Percentiles rank a stretch among this genome's conserved stretches.
phyloP scores from a whole-genome alignment of 345 rosid species.

The Psidium friedrichsthalianum region DNA sequence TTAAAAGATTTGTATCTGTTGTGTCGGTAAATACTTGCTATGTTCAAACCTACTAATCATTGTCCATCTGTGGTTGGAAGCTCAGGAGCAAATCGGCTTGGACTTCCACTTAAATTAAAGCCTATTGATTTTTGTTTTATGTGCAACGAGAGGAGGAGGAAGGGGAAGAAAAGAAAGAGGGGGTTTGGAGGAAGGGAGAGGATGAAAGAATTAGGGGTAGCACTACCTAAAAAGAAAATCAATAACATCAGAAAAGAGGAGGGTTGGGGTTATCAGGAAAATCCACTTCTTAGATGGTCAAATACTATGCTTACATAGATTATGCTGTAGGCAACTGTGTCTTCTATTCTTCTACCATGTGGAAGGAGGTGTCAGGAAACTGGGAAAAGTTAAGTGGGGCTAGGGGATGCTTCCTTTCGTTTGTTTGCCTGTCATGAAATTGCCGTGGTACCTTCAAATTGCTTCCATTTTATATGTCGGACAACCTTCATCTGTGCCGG shows the following conservation, averaged over 20 bases:
- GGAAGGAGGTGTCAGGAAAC: not conserved
- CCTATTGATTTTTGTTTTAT: not conserved
- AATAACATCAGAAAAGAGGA: not conserved
- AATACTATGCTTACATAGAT: not conserved
- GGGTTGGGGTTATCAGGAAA: not conserved
- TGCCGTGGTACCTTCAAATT: not conserved
- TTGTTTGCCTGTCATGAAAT: not conserved
- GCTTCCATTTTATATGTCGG: not conserved
- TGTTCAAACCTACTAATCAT: not conserved
- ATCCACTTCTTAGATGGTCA: not conserved
- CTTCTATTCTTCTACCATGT: not conserved
- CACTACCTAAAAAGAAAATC: not conserved
- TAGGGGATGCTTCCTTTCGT: not conserved
- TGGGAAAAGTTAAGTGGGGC: not conserved
- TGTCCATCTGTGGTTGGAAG: not conserved
- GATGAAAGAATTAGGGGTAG: too few relatives aligned
- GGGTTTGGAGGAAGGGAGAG: not conserved
- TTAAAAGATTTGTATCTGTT: not conserved
- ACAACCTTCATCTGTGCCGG: not conserved
- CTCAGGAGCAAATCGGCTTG: not conserved
- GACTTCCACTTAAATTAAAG: not conserved
- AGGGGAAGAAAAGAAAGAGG: not conserved
- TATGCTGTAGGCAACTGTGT: not conserved
- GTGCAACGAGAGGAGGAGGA: not conserved
- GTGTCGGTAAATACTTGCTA: not conserved